Base-by-base conservation (phyloP, 2,329 filamentous ascomycete species). In the Rutstroemia sydowiana region DNA sequence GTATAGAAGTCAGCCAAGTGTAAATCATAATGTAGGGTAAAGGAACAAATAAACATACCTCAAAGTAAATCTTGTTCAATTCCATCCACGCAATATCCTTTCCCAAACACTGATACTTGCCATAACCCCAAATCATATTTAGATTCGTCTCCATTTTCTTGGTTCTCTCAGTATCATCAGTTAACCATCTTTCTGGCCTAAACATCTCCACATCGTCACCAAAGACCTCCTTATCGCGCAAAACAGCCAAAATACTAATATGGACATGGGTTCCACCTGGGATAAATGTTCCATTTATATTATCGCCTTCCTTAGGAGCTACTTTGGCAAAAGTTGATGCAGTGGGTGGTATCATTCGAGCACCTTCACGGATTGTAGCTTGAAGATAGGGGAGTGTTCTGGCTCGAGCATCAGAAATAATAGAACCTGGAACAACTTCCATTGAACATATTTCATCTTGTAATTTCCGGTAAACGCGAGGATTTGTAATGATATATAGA, bases 181-280 rank as follows among this genome's bases (percentile, higher is more conserved):
- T 65, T 2, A 78, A 56, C 73, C 74, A 78, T 42, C 76, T 68
- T 43, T 74, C 75, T 0, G 75, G 76, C n/a, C 69, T 65, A 56
- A 72, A 78, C 0, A 69, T 51, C 26, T 68, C 62, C 3, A 70
- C 60, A 14, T 72, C 70, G 0, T 45, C 6, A 8, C 70, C 70
- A 59, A 63, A 72, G 2, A 70, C 58, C 2, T 67, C 61, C 18
- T 65, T 56, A 2, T 62, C 60, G 1, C 67, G 62, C 8, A 67
- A 64, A 5, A 72, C 61, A 0, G 66, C 69, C 63, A 65, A 69
- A 0, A 65, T 65, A 18, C 37, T 52, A n/a, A 40, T 45, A 7
- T 52, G 52, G 18, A 60, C 52, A 16, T 51, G 37, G 2, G 51
- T 53, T 9, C 57, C 58, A 8, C 45, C 55, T 1, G 58, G 56